Conservation (phyloP, 1,284 basidiomycete species). For the Papiliotrema flavescens region DNA sequence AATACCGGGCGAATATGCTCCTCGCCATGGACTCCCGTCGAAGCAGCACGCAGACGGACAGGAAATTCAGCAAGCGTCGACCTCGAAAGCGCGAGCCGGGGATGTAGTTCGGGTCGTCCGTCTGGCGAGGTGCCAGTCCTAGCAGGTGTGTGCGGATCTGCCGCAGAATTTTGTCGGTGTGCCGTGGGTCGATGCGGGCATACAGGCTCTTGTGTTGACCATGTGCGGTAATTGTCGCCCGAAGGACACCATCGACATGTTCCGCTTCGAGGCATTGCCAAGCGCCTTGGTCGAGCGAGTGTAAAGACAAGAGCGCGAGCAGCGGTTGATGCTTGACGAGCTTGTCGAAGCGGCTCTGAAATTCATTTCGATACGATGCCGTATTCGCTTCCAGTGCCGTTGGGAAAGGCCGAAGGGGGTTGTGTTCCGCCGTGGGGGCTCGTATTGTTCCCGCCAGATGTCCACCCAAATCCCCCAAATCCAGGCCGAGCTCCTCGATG, state of each 20-base stretch:
- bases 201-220: background rate
- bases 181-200: background rate
- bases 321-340: too few relatives aligned
- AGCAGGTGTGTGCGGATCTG: background rate
- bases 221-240: background rate
- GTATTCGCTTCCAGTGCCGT: background rate
- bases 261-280: background rate
- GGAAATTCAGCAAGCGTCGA: background rate
- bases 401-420: background rate
- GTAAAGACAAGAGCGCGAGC: too few relatives aligned
- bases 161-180: background rate
- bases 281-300: background rate
- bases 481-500: background rate
- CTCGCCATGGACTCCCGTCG: background rate
- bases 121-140: background rate
- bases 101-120: background rate
- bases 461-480: background rate
- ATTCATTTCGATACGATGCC: background rate
- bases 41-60: background rate
- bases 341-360: background rate
- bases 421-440: background rate
- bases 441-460: background rate
- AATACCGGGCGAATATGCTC: background rate
- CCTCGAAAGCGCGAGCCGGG: slow-evolving; percentile 1
- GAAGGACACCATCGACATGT: background rate